phyloP scores from a whole-genome alignment of 306 rosid species.

The Hippophae tibetana region DNA sequence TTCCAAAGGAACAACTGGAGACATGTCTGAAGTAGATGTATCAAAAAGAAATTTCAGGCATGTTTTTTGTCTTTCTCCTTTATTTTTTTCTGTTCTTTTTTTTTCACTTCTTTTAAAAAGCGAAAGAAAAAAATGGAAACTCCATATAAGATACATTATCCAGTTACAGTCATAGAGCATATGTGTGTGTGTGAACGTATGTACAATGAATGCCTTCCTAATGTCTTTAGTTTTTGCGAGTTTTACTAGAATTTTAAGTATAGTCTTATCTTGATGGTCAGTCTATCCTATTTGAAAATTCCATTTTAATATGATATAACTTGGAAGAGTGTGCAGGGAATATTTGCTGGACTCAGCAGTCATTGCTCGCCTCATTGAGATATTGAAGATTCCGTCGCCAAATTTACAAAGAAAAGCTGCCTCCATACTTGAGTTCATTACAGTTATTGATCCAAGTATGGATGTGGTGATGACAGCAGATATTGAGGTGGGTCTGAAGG shows the following conservation, averaged over 20 bases:
- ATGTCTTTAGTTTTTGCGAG: no score
- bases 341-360: slow-evolving; percentile 42
- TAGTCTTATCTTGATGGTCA: no score
- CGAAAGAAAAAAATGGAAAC: no score
- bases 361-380: slow-evolving; percentile 52
- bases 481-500: slow-evolving; percentile 55
- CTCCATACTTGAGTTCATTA: slow-evolving; percentile 60
- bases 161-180: no score
- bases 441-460: slow-evolving; percentile 52
- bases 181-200: no score
- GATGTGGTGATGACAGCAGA: slow-evolving; percentile 30
- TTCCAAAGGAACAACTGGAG: slow-evolving; percentile 21
- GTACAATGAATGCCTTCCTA: no score
- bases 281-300: no score
- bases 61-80: slow-evolving; percentile 7
- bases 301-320: no score
- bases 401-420: slow-evolving; percentile 71
- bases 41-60: slow-evolving; percentile 37
- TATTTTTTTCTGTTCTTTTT: not conserved
- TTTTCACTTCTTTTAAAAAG: not conserved
- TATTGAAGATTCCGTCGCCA: slow-evolving; percentile 54
- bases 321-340: slow-evolving; percentile 27
- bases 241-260: no score
- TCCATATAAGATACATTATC: no score
- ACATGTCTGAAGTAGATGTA: slow-evolving; percentile 15